Evolutionary conservation across 345 rosid genomes (phyloP).

Genomic region (Sonneratia caseolaris): DNA sequence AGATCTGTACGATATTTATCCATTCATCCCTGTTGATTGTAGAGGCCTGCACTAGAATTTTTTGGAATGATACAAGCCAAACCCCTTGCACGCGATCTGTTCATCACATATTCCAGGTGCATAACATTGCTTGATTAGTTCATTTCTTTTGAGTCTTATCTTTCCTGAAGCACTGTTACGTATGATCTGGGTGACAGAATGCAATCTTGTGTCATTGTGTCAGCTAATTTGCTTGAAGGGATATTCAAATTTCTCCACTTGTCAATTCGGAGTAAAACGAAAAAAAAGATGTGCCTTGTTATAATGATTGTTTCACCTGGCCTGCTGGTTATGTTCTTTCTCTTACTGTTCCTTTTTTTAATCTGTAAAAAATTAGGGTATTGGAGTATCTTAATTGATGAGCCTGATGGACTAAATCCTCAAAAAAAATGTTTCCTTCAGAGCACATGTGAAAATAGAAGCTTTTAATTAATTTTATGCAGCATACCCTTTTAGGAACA

Average conservation of each 20-base stretch:
- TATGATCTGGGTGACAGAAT: background rate
- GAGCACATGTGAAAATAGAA: background rate
- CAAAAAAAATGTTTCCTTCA: background rate
- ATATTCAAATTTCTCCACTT: background rate
- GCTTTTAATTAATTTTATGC: background rate
- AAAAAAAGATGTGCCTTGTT: too few relatives aligned
- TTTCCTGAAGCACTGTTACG: background rate
- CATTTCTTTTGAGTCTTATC: background rate
- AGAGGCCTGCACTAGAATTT: conserved; percentile 80
- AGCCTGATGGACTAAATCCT: background rate
- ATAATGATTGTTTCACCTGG: too few relatives aligned
- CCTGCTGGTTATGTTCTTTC: too few relatives aligned
- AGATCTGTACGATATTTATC: background rate
- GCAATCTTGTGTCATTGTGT: background rate
- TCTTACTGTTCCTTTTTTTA: background rate
- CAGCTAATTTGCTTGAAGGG: background rate
- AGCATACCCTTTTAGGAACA: background rate
- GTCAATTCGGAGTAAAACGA: too few relatives aligned
- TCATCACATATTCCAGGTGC: conserved; percentile 67
- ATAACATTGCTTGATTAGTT: conserved; percentile 3
- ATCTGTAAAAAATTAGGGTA: too few relatives aligned
- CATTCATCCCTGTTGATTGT: conserved; percentile 17
- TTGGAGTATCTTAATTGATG: background rate
- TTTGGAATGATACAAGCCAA: conserved; percentile 85
- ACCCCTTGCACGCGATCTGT: conserved; percentile 77